These are phyloP conservation scores for Penicillium oxalicum DNA, from an alignment of 2,329 filamentous ascomycete species.

Conservation along the genomic window DNA sequence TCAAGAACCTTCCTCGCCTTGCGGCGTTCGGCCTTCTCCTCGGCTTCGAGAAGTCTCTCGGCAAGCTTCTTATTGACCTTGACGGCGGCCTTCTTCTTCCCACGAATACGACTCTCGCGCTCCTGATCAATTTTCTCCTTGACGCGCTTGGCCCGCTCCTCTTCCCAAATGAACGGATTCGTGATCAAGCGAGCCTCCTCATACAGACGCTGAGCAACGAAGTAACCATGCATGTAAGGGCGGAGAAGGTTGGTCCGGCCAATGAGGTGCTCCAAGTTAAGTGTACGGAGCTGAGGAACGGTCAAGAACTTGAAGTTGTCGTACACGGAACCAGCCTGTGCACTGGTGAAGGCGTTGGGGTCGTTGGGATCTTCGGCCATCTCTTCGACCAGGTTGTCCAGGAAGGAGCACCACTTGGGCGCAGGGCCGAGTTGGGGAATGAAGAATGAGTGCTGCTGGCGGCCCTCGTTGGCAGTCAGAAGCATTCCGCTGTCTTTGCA, in stretches of 20 bases:
- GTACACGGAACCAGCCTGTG: conserved; percentile 67
- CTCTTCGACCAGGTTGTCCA: conserved; percentile 96
- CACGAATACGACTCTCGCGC: conserved; percentile 86
- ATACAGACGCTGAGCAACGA: conserved; percentile 90
- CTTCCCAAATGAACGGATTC: conserved; percentile 89
- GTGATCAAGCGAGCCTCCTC: conserved; percentile 90
- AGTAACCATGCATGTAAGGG: conserved; percentile 99
- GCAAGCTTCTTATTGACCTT: conserved; percentile 77
- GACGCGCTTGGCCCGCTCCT: conserved; percentile 83
- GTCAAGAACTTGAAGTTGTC: conserved; percentile 99
- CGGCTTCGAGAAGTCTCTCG: conserved; percentile 55
- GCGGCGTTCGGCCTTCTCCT: conserved; percentile 50
- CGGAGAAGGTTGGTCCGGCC: conserved; percentile 83
- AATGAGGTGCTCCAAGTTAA: conserved; percentile 82
- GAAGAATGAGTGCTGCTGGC: conserved; percentile 91
- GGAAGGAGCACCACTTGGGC: conserved; percentile 90
- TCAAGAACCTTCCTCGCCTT: conserved; percentile 45
- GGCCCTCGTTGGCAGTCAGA: conserved; percentile 91
- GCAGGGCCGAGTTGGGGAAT: conserved; percentile 89
- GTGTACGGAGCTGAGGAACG: conserved; percentile 71
- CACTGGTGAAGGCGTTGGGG: conserved; percentile 47
- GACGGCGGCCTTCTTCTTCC: conserved; percentile 79
- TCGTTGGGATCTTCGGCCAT: conserved; percentile 79
- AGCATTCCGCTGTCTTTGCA: conserved; percentile 91
- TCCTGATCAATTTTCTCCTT: conserved; percentile 97